phyloP scores from a whole-genome alignment of 2,329 filamentous ascomycete genomes.

The Penicillium digitatum region DNA sequence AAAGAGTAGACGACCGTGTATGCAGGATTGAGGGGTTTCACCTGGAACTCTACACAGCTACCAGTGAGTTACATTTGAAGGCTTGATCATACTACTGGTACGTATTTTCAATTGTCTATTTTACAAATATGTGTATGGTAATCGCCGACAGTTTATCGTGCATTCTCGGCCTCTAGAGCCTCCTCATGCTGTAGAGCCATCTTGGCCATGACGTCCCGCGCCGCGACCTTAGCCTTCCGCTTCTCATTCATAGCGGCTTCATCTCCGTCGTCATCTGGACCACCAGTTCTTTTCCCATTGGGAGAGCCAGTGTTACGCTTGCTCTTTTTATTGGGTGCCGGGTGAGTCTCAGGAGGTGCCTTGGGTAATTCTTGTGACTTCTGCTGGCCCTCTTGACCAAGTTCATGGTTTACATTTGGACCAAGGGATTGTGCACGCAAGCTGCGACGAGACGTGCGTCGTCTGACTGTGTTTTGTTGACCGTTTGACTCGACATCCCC shows the following conservation, averaged over 20 bases:
- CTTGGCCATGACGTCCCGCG: slow-evolving; percentile 34
- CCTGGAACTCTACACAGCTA: background rate
- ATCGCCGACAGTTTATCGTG: slow-evolving; percentile 7
- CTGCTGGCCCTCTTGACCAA: background rate
- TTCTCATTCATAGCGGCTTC: slow-evolving; percentile 20
- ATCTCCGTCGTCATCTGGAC: slow-evolving; percentile 4
- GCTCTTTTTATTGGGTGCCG: slow-evolving; percentile 5
- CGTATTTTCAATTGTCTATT: background rate
- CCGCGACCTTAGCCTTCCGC: slow-evolving; percentile 34
- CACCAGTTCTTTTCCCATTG: background rate
- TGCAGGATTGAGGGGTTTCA: background rate
- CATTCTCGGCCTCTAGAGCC: slow-evolving; percentile 34
- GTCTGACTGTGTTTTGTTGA: background rate
- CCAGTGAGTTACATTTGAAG: too few species aligned
- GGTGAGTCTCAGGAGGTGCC: background rate
- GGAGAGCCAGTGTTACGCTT: background rate
- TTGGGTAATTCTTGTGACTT: background rate
- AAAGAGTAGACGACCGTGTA: too few species aligned
- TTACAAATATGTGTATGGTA: background rate
- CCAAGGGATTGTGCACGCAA: slow-evolving; percentile 10
- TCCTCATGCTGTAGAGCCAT: slow-evolving; percentile 41
- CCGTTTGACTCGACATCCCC: background rate
- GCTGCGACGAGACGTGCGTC: slow-evolving; percentile 17
- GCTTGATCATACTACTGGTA: background rate
- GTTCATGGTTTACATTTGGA: background rate